Conservation (phyloP, 2,329 filamentous ascomycete species). For the Laburnicola sp. region DNA sequence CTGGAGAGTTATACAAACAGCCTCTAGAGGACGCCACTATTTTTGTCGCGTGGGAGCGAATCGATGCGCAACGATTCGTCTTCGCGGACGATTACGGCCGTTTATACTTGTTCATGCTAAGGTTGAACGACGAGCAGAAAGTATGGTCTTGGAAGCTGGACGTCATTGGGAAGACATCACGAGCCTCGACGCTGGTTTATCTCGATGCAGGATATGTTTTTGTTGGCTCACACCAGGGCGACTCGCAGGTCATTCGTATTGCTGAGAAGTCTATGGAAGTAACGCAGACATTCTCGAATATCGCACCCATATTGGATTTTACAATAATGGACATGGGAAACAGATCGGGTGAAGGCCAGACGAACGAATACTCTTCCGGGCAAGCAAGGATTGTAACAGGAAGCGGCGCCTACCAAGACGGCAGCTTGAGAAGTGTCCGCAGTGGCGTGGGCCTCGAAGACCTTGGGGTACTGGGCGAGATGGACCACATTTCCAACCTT, state of each 20-base stretch:
- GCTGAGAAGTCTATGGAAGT: conserved; percentile 64
- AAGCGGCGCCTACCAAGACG: conserved; percentile 86
- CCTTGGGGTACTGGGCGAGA: conserved; percentile 76
- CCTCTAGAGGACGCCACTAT: conserved; percentile 74
- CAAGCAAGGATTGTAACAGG: conserved; percentile 92
- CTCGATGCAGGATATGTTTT: conserved; percentile 75
- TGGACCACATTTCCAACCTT: conserved; percentile 72
- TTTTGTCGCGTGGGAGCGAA: conserved; percentile 88
- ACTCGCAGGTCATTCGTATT: conserved; percentile 79
- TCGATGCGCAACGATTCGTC: conserved; percentile 81
- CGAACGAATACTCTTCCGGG: conserved; percentile 90
- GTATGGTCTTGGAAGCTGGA: conserved; percentile 74
- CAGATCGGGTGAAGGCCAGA: conserved; percentile 73
- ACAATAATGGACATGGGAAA: conserved; percentile 95
- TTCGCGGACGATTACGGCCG: conserved; percentile 89
- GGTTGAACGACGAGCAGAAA: conserved; percentile 64
- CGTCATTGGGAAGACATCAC: conserved; percentile 68
- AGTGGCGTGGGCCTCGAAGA: conserved; percentile 94
- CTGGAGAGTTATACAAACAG: conserved; percentile 65
- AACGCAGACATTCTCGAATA: conserved; percentile 77
- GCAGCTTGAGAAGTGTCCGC: conserved; percentile 83
- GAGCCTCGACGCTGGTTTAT: conserved; percentile 78
- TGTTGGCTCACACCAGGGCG: conserved; percentile 87
- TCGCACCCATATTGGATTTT: conserved; percentile 91
- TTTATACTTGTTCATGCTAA: conserved; percentile 80